Evolutionary conservation across 2,329 filamentous ascomycete genomes (phyloP), one percentile per base, ranked within the genome.

Genomic region (Venturiaceae sp.): DNA sequence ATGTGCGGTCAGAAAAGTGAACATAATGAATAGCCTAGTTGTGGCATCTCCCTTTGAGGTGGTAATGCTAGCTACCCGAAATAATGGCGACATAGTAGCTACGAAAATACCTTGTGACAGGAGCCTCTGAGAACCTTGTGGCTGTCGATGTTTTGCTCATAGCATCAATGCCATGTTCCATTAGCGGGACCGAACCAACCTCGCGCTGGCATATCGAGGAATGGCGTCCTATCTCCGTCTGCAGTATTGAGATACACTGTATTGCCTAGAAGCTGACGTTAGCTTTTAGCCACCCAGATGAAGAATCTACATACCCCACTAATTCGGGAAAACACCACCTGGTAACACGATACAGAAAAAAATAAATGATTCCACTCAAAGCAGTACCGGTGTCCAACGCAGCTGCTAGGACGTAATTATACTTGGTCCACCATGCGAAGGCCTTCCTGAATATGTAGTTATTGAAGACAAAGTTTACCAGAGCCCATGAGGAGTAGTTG

Each of bases 401-500:
- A 2, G 63, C 65, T n/a, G 60, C 41, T 16, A 58, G 19, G 7
- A 62, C 44, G 34, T 60, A 62, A 14, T 62, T 62, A 53, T 61
- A 62, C 57, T 57, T 59, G 46, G 58, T 58, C 66, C 66, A 68
- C 66, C 66, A 68, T n/a, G 62, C 60, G 28, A 63, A 55, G 39
- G 61, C 60, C 41, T 63, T 62, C 23, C 58, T 60, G 13, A 63
- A 56, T n/a, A 68, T 61, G 41, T 63, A 60, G 33, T 63, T 61
- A 21, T 67, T 62, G 61, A 68, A 68, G 26, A 68, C 21, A 34
- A 61, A 63, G 21, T 64, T 64, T 14, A 68, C 63, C 26, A 64
- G 58, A 28, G 58, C 62, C 66, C 65, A 68, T 16, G 63, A 57
- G 53, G 64, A 58, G 58, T 66, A 66, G 60, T 58, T 58, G 16